These are phyloP conservation scores for Sutorius australiensis DNA, from an alignment of 768 basidiomycete genomes.

Conservation along the genomic window DNA sequence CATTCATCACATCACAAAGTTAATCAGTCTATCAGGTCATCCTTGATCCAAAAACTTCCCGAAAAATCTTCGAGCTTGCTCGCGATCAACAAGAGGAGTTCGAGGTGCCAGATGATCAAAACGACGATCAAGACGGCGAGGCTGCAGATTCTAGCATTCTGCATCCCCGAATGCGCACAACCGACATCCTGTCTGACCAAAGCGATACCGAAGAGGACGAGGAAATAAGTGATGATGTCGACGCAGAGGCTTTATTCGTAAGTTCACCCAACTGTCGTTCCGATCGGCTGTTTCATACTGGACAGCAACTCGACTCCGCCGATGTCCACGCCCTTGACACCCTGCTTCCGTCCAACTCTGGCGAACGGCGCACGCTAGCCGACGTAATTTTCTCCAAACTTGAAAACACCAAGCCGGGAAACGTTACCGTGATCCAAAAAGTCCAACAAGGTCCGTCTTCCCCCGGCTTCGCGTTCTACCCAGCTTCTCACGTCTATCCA, in stretches of 20 bases:
- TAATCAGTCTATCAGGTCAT: constrained; percentile 45
- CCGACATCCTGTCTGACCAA: constrained; percentile 56
- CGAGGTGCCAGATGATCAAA: constrained; percentile 57
- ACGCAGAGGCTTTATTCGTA: constrained; percentile 63
- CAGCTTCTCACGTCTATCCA: constrained; percentile 5
- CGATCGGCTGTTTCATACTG: constrained; percentile 3
- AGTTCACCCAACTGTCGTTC: constrained; percentile 23
- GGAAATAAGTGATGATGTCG: constrained; percentile 19
- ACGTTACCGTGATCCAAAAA: constrained; percentile 55
- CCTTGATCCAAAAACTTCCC: constrained; percentile 77
- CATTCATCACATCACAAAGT: neutral
- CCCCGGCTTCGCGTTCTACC: neutral
- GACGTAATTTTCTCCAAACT: constrained; percentile 97
- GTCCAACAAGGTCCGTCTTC: constrained; percentile 49
- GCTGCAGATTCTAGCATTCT: constrained; percentile 25
- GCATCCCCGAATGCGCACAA: constrained; percentile 23
- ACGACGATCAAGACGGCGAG: constrained; percentile 35
- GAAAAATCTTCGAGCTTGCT: constrained; percentile 88
- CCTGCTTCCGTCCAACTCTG: constrained; percentile 69
- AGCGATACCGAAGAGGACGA: constrained; percentile 39
- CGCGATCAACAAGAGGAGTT: constrained; percentile 91
- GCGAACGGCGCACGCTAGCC: constrained; percentile 82
- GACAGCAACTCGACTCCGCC: constrained; percentile 82
- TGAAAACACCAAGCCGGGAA: constrained; percentile 56
- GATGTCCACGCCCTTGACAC: constrained; percentile 86